Percentiles rank a stretch among this genome's conserved stretches.
These are phyloP conservation scores for Coix lacrymajobi DNA, from an alignment of 176 grass and related monocot species.

Conservation along the genomic window DNA sequence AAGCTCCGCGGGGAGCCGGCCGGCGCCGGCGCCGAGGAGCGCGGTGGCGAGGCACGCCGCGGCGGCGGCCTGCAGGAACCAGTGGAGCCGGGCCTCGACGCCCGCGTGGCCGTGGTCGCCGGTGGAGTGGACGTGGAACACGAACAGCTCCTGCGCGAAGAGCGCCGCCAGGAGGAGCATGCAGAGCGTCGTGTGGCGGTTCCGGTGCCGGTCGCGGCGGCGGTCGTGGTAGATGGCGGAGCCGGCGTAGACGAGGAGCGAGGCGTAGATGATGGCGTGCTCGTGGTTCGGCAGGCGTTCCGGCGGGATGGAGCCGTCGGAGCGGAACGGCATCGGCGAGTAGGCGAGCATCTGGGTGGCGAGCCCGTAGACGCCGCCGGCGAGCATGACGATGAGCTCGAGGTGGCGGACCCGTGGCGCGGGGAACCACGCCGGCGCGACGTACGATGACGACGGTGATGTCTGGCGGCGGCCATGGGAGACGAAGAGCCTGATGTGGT, in stretches of 20 bases:
- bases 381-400: conserved; percentile 44
- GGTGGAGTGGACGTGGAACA: conserved; percentile 79
- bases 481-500: conserved; percentile 45
- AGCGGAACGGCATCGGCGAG: conserved; percentile 44
- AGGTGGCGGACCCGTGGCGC: conserved; percentile 37
- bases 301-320: conserved; percentile 54
- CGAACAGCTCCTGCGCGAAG: conserved; percentile 57
- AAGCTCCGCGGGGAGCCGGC: conserved; percentile 35
- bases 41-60: conserved; percentile 38
- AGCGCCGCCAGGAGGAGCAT: conserved; percentile 35
- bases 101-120: conserved; percentile 53
- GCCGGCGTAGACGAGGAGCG: conserved; percentile 40
- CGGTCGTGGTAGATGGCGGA: conserved; percentile 52
- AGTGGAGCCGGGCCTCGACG: conserved; percentile 70
- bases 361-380: conserved; percentile 46
- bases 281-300: conserved; percentile 67
- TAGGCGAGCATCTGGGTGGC: conserved; percentile 37
- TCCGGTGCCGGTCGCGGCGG: too few species aligned
- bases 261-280: conserved; percentile 55
- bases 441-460: conserved; percentile 1
- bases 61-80: conserved; percentile 56
- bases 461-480: conserved; percentile 26
- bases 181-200: not conserved
- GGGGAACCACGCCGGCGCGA: conserved; percentile 57
- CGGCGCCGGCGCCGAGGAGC: conserved; percentile 35